Evolutionary conservation across 352 stramenopile genomes (phyloP).

Genomic region (Globisporangium iwayamae): DNA sequence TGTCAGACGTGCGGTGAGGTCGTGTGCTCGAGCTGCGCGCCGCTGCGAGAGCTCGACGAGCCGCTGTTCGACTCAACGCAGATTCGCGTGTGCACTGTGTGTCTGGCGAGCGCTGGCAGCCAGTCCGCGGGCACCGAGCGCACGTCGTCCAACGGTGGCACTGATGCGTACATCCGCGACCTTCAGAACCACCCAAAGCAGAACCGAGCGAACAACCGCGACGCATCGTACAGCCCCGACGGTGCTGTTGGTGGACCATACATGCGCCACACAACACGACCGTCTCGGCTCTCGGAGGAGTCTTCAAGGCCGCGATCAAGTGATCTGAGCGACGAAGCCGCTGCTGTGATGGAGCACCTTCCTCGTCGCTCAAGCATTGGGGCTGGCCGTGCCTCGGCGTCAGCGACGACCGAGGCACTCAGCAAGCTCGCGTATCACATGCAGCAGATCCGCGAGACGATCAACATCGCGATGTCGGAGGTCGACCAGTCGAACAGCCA

Average conservation of each 20-base stretch:
- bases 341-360: slow-evolving; percentile 14
- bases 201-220: background rate
- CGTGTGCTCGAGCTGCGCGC: slow-evolving; percentile 69
- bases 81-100: slow-evolving; percentile 71
- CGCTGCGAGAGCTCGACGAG: slow-evolving; percentile 68
- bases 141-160: slow-evolving; percentile 40
- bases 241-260: background rate
- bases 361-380: slow-evolving; percentile 27
- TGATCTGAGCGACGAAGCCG: slow-evolving; percentile 16
- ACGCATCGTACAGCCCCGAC: background rate
- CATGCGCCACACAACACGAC: slow-evolving; percentile 4
- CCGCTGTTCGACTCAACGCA: slow-evolving; percentile 54
- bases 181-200: slow-evolving; percentile 23
- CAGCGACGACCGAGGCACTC: slow-evolving; percentile 42
- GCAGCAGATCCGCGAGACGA: slow-evolving; percentile 62
- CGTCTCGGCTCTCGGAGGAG: slow-evolving; percentile 4
- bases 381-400: slow-evolving; percentile 19
- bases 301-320: background rate
- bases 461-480: slow-evolving; percentile 62
- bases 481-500: slow-evolving; percentile 39
- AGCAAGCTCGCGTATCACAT: slow-evolving; percentile 59
- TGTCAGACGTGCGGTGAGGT: slow-evolving; percentile 76
- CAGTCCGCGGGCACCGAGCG: slow-evolving; percentile 22
- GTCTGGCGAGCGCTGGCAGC: slow-evolving; percentile 47
- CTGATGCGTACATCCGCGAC: slow-evolving; percentile 40